phyloP scores from a whole-genome alignment of 805 yeast genomes.

The Candida incommunis region DNA sequence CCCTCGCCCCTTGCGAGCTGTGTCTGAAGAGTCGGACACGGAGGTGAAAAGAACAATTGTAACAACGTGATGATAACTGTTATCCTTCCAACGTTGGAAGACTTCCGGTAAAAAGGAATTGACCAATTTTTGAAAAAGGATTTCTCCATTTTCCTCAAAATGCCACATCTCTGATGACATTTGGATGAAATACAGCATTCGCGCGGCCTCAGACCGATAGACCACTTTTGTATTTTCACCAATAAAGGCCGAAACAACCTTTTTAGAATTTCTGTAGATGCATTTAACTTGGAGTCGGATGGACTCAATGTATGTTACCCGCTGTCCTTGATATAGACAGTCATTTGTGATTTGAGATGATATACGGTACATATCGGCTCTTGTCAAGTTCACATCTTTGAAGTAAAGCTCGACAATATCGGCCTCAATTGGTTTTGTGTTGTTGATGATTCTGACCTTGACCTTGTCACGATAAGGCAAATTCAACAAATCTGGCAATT shows the following conservation, averaged over 20 bases:
- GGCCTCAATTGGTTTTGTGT: slow-evolving; percentile 40
- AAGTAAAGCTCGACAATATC: slow-evolving; percentile 73
- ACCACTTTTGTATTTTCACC: slow-evolving; percentile 63
- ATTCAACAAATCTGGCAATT: slow-evolving; percentile 27
- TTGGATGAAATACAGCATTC: slow-evolving; percentile 70
- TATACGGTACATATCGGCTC: slow-evolving; percentile 90
- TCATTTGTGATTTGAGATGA: slow-evolving; percentile 44
- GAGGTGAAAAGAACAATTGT: slow-evolving; percentile 82
- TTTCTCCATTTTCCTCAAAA: slow-evolving; percentile 92
- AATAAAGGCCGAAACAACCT: slow-evolving; percentile 61
- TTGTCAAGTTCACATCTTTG: slow-evolving; percentile 63
- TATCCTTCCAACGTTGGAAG: slow-evolving; percentile 74
- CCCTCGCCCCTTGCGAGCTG: slow-evolving; percentile 39
- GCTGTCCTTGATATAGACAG: slow-evolving; percentile 56
- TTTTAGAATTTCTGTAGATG: slow-evolving; percentile 53
- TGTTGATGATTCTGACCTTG: slow-evolving; percentile 31
- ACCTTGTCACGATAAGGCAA: slow-evolving; percentile 58
- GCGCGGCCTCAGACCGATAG: slow-evolving; percentile 84
- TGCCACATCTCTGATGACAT: slow-evolving; percentile 96
- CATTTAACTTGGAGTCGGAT: slow-evolving; percentile 54
- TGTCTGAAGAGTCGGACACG: slow-evolving; percentile 33
- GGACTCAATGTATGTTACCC: slow-evolving; percentile 43
- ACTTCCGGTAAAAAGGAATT: slow-evolving; percentile 86
- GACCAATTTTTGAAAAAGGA: slow-evolving; percentile 80
- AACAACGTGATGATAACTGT: slow-evolving; percentile 80